Conservation (phyloP, 1,139 yeast genomes). For the Debaryomycetaceae sp. region DNA sequence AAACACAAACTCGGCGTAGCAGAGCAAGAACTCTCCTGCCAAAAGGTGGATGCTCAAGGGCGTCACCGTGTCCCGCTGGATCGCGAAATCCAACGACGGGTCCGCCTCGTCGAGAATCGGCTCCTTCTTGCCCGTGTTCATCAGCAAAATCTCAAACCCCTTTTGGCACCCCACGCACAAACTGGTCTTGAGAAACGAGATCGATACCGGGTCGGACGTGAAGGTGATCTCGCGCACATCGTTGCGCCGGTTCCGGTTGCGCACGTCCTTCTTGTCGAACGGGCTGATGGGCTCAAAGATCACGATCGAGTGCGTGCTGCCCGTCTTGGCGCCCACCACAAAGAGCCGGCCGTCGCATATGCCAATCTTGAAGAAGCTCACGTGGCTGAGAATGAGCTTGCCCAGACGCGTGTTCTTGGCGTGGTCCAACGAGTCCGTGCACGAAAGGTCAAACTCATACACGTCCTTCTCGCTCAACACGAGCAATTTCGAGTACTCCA, state of each 20-base stretch:
- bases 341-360: slow-evolving; percentile 81
- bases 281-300: slow-evolving; percentile 71
- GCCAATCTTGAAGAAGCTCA: slow-evolving; percentile 84
- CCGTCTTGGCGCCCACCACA: slow-evolving; percentile 81
- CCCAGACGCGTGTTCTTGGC: slow-evolving; percentile 64
- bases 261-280: slow-evolving; percentile 44
- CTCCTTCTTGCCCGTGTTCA: slow-evolving; percentile 69
- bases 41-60: slow-evolving; percentile 89
- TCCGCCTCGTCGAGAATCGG: slow-evolving; percentile 89
- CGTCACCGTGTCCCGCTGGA: slow-evolving; percentile 65
- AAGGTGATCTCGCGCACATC: slow-evolving; percentile 71
- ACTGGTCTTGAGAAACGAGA: slow-evolving; percentile 79
- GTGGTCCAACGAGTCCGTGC: slow-evolving; percentile 60
- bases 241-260: slow-evolving; percentile 53
- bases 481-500: slow-evolving; percentile 77
- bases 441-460: slow-evolving; percentile 67
- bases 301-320: slow-evolving; percentile 64
- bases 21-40: slow-evolving; percentile 76
- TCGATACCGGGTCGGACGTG: slow-evolving; percentile 82
- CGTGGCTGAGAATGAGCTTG: slow-evolving; percentile 73
- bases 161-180: slow-evolving; percentile 92
- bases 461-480: slow-evolving; percentile 75
- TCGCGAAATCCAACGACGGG: slow-evolving; percentile 92
- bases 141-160: slow-evolving; percentile 87
- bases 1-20: slow-evolving; percentile 88